A percentile compares a stretch with the other conserved stretches of the same genome.
Conservation (phyloP, 225 moss, liverwort and hornwort species). For the Pseudisothecium myosuroides region DNA sequence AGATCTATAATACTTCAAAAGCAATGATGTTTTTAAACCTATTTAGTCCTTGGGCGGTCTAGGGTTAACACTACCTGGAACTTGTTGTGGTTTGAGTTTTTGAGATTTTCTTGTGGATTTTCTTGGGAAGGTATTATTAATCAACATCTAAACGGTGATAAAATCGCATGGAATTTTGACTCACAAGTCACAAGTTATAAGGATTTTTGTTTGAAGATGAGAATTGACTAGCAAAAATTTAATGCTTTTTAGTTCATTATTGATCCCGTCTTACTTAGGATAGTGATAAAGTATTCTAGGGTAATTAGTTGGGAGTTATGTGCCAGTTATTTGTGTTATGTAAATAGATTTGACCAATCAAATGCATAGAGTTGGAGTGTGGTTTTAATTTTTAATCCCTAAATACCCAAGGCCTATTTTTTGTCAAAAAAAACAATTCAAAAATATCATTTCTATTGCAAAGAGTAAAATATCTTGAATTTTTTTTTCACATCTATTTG, state of each 20-base stretch:
- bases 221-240: background rate
- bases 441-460: background rate
- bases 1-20: no score
- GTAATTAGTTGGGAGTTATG: background rate
- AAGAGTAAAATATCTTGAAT: background rate
- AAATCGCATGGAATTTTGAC: background rate
- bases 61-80: background rate
- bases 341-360: background rate
- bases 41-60: no score
- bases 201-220: background rate
- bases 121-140: no score
- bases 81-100: background rate
- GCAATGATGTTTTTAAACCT: no score
- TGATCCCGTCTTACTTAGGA: fast-evolving
- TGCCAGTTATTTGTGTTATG: background rate
- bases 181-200: background rate
- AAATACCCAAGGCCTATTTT: fast-evolving
- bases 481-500: background rate
- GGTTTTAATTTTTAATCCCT: background rate
- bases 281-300: background rate
- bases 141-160: background rate
- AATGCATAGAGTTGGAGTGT: background rate
- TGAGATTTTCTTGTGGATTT: background rate
- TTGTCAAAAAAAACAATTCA: background rate
- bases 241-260: background rate